Base-by-base conservation (phyloP, 73 alveolate genomes). In the Paramecium primaurelia region DNA sequence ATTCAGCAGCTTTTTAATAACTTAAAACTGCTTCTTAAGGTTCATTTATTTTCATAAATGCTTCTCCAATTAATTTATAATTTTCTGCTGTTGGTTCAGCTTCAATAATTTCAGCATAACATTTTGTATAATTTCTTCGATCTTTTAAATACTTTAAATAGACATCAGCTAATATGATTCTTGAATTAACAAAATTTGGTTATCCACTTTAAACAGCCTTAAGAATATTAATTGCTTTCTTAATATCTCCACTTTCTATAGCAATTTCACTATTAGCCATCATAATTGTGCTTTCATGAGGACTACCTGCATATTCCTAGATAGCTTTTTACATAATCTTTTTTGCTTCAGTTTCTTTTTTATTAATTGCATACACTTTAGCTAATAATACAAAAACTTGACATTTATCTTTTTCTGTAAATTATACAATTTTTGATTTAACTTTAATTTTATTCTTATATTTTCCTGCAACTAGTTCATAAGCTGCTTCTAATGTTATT, bases 11-110 rank as follows among this genome's bases (percentile, higher is more conserved):
- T 75, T 97, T 95, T 93, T 97, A 98, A 92, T 98, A 98, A 92
- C 93, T 95, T 60, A 89, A 92, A 38, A 96, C 97, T 0, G 99
- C 99, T 51, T 98, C 99, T 92, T 98, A 99, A n/a, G 99, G 99
- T 75, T 98, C 99, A 88, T 97, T 95, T 44, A 98, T 98, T 54
- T 96, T 97, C 99, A 98, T 98, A 28, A 98, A 92, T 38, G 99
- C 99, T 68, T 97, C 95, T 9, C 99, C 99, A 22, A 98, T 97
- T 94, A 98, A 88, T 86, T 96, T 95, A 85, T 83, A 97, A 93
- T 97, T 98, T 86, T 94, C 98, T 59, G 95, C 96, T 51, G 97
- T 64, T 8, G 98, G 97, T 47, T 95, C 99, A 40, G 96, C 95
- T 80, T 96, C 99, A 16, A 98, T 71, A 40, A 98, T 93, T 92